These are phyloP conservation scores for Potentilla sterilis DNA, from an alignment of 306 rosid genomes.

Conservation along the genomic window DNA sequence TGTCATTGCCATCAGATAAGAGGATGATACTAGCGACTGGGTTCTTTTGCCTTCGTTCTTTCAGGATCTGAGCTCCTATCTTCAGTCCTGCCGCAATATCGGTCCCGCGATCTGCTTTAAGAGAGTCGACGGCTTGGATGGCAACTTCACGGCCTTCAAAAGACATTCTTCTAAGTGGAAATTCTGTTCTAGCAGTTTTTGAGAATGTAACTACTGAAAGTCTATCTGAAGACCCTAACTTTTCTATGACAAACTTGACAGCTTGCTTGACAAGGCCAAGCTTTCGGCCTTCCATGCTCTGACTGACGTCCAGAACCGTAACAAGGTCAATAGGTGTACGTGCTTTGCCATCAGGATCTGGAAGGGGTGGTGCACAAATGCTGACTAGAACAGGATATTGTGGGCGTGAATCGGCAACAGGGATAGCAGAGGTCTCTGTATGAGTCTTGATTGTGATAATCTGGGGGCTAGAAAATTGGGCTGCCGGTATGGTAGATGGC, in stretches of 20 bases:
- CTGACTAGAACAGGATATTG: background rate
- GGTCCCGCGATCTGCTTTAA: background rate
- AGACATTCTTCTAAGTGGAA: slow-evolving; percentile 27
- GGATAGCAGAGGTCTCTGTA: background rate
- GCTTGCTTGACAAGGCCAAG: slow-evolving; percentile 18
- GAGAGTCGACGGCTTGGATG: background rate
- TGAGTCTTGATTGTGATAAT: background rate
- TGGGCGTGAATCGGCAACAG: background rate
- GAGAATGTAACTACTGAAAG: slow-evolving; percentile 30
- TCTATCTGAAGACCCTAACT: slow-evolving; percentile 26
- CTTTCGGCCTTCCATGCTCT: slow-evolving; percentile 34
- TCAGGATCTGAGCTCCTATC: slow-evolving; percentile 18
- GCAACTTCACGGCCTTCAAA: background rate
- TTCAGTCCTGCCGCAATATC: slow-evolving; percentile 15
- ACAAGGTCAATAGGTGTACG: slow-evolving; percentile 27
- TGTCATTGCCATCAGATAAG: slow-evolving; percentile 28
- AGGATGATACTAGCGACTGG: slow-evolving; percentile 25
- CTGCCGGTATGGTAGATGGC: background rate
- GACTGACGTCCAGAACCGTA: slow-evolving; percentile 33
- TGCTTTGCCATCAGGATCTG: background rate
- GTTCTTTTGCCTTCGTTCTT: slow-evolving; percentile 28
- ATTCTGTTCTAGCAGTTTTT: background rate
- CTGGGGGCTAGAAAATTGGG: background rate
- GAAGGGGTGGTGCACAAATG: background rate
- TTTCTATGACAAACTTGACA: slow-evolving; percentile 26